Base-by-base conservation (phyloP, 2,329 filamentous ascomycete species). In the Zymoseptoria ardabiliae region DNA sequence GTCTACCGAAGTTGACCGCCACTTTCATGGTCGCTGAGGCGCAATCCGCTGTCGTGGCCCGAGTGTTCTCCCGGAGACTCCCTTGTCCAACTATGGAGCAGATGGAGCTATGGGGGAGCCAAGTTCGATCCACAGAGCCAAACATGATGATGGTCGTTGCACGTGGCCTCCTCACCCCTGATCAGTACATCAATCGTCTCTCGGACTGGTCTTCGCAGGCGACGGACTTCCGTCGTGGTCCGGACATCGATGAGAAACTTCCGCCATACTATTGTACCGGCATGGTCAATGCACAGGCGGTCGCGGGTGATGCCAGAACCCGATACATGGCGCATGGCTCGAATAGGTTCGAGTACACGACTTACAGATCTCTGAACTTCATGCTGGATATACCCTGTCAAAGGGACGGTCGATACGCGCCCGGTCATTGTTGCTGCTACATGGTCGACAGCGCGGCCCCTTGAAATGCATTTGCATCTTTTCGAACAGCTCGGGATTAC, bases 21-120 rank as follows among this genome's bases (percentile, higher is more conserved):
- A 22, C 58, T 1, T 63, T 63, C 58, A 61, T 54, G 23, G 56
- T 63, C 10, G 61, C 61, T 3, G 61, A 63, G 53, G 61, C 53
- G 11, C 61, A 63, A 48, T 56, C 54, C 22, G 61, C 61, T 20
- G 49, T 60, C 5, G 48, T 63, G 1, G 61, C 61, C 4, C 55
- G 61, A 5, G 53, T 51, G 1, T 56, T 63, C 55, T 20, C 21
- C 21, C 7, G 8, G 20, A 55, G 58, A 7, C 49, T 58, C 2
- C 7, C 19, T 11, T 7, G 56, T 1, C 20, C 23, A 13, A 19
- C 25, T 19, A 30, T 2, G n/a, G 20, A 53, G 8, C 17, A 21
- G 4, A 57, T 56, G 55, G 25, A 54, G 19, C 6, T 30, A 20
- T 55, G 13, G 30, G 49, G 21, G n/a, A 45, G 13, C n/a, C 3